Evolutionary conservation across 768 basidiomycete genomes (phyloP).

Genomic region (Lactarius akahatsu): DNA sequence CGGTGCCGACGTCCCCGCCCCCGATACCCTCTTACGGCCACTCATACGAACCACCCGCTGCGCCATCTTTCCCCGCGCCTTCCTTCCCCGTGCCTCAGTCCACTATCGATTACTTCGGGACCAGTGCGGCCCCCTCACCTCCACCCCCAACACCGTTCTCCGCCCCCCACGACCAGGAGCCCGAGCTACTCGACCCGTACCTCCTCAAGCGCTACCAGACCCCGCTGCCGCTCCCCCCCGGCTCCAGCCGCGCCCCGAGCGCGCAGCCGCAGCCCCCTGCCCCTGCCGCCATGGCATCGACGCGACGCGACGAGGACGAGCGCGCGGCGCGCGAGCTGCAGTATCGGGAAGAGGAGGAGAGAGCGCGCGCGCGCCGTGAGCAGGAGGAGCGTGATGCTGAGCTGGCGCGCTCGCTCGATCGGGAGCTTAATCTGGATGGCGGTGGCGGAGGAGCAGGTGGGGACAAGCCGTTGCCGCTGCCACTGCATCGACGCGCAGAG

Average conservation of each 20-base stretch:
- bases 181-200: constrained; percentile 46
- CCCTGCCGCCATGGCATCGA: background rate
- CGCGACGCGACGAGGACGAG: constrained; percentile 4
- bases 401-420: constrained; percentile 27
- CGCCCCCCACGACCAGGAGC: constrained; percentile 30
- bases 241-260: background rate
- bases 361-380: constrained; percentile 16
- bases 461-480: background rate
- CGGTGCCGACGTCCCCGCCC: constrained; percentile 14
- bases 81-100: constrained; percentile 10
- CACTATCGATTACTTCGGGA: constrained; percentile 28
- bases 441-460: background rate
- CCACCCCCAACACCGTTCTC: constrained; percentile 2
- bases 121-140: constrained; percentile 31
- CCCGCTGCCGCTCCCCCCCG: constrained; percentile 51
- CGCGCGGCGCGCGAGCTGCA: constrained; percentile 22
- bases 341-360: constrained; percentile 25
- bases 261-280: background rate
- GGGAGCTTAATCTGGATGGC: constrained; percentile 24
- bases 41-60: background rate
- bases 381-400: constrained; percentile 29
- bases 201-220: constrained; percentile 49
- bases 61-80: constrained; percentile 2
- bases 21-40: constrained; percentile 4
- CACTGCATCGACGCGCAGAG: background rate